Conservation (phyloP, 2,329 filamentous ascomycete genomes). For the Xylaria sp. region DNA sequence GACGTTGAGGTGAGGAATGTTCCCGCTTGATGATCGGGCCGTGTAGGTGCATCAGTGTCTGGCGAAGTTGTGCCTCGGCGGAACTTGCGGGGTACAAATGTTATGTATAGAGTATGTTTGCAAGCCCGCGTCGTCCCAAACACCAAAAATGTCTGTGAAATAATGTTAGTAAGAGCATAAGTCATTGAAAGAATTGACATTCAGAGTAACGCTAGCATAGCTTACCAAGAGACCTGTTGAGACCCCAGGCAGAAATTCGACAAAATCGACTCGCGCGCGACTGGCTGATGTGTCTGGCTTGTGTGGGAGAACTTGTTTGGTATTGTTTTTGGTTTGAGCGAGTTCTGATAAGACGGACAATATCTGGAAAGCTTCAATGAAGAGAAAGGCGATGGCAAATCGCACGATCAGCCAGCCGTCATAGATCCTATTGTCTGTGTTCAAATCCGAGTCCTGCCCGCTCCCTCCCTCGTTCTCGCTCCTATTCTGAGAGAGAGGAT, state of each 20-base stretch:
- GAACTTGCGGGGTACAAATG: slow-evolving; percentile 40
- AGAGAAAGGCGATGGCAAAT: slow-evolving; percentile 53
- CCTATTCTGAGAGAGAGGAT: slow-evolving; percentile 44
- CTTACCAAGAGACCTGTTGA: slow-evolving; percentile 46
- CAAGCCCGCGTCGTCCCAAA: slow-evolving; percentile 45
- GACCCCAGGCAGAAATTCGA: slow-evolving; percentile 50
- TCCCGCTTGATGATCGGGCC: not conserved
- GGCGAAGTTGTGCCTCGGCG: slow-evolving; percentile 10
- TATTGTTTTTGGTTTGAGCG: slow-evolving; percentile 44
- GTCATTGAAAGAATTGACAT: not conserved
- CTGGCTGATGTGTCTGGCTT: slow-evolving; percentile 48
- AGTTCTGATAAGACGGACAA: slow-evolving; percentile 51
- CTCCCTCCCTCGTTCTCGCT: slow-evolving; percentile 22
- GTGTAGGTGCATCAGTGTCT: not conserved
- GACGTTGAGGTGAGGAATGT: slow-evolving; percentile 1
- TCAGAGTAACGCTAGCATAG: not conserved
- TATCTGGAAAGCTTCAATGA: slow-evolving; percentile 52
- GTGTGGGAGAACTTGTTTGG: slow-evolving; percentile 41
- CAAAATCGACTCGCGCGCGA: slow-evolving; percentile 48
- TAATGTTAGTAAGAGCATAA: slow-evolving; percentile 21
- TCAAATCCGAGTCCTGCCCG: slow-evolving; percentile 30
- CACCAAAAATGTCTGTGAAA: slow-evolving; percentile 41
- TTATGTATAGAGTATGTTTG: slow-evolving; percentile 36
- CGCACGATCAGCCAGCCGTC: slow-evolving; percentile 54
- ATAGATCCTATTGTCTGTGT: slow-evolving; percentile 49